These are phyloP conservation scores for Pseudogymnoascus verrucosus DNA, from an alignment of 2,329 filamentous ascomycete genomes.

Conservation along the genomic window DNA sequence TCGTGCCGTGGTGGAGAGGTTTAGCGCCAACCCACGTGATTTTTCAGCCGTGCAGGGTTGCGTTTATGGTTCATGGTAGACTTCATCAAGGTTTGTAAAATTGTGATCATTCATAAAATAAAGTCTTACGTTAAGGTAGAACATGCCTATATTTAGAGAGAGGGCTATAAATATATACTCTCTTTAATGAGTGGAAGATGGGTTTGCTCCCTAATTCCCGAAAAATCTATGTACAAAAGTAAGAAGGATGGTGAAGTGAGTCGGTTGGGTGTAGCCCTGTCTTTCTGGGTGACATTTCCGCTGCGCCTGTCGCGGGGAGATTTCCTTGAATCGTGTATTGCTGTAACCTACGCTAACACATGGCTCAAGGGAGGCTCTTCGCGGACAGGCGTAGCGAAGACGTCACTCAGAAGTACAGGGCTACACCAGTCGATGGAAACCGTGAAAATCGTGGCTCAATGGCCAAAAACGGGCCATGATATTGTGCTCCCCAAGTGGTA, in stretches of 20 bases:
- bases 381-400: too few species aligned
- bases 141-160: constrained; percentile 5
- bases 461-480: not conserved
- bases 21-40: not conserved
- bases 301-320: too few species aligned
- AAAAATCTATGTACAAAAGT: constrained; percentile 2
- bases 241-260: constrained; percentile 1
- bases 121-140: not conserved
- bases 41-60: not conserved
- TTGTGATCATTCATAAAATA: not conserved
- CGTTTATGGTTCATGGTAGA: not conserved
- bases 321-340: too few species aligned
- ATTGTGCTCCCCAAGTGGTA: constrained; percentile 1
- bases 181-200: constrained; percentile 4
- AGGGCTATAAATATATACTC: constrained; percentile 1
- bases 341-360: too few species aligned
- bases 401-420: too few species aligned
- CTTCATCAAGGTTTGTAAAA: not conserved
- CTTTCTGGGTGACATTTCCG: too few species aligned
- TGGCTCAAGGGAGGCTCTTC: too few species aligned
- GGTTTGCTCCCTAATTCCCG: not conserved
- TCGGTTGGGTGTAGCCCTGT: not conserved
- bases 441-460: not conserved
- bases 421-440: not conserved
- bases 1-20: not conserved